phyloP scores from a whole-genome alignment of 1,284 basidiomycete genomes.

The Tilletiopsis washingtonensis region DNA sequence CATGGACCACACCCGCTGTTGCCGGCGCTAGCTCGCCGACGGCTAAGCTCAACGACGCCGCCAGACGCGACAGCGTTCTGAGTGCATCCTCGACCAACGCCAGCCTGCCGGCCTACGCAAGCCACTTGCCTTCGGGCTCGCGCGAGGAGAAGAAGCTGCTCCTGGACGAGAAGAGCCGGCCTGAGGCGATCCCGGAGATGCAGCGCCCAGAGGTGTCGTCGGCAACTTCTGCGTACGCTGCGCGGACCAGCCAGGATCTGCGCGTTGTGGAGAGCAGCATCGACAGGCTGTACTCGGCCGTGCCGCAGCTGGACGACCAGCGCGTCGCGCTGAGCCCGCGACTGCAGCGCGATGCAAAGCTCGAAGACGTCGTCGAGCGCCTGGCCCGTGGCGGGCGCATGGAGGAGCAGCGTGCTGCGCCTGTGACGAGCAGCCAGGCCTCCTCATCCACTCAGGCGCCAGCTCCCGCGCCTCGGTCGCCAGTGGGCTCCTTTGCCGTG shows the following conservation, averaged over 20 bases:
- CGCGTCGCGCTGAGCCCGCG: slow-evolving; percentile 16
- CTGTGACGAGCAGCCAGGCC: slow-evolving; percentile 3
- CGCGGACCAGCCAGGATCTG: slow-evolving; percentile 24
- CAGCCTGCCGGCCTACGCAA: not conserved
- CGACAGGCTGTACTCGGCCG: slow-evolving; percentile 21
- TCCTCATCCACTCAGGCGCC: slow-evolving; percentile 4
- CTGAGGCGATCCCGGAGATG: not conserved
- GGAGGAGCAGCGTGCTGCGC: slow-evolving; percentile 21
- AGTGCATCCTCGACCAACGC: not conserved
- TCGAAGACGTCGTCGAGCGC: slow-evolving; percentile 12
- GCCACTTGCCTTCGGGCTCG: too few species aligned
- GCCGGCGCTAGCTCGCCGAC: not conserved
- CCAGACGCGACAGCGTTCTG: too few species aligned
- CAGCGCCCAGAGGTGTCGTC: too few species aligned
- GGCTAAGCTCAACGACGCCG: not conserved
- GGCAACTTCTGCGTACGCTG: slow-evolving; percentile 12
- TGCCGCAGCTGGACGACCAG: slow-evolving; percentile 29
- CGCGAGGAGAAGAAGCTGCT: not conserved
- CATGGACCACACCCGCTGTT: too few species aligned
- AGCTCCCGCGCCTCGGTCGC: slow-evolving; percentile 9
- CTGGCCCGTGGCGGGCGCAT: slow-evolving; percentile 13
- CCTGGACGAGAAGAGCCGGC: not conserved
- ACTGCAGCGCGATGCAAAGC: slow-evolving; percentile 12
- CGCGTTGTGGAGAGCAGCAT: slow-evolving; percentile 26
- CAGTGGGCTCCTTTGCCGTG: too few species aligned